These are phyloP conservation scores for Auriscalpium microsporum DNA, from an alignment of 768 basidiomycete genomes.

Conservation along the genomic window DNA sequence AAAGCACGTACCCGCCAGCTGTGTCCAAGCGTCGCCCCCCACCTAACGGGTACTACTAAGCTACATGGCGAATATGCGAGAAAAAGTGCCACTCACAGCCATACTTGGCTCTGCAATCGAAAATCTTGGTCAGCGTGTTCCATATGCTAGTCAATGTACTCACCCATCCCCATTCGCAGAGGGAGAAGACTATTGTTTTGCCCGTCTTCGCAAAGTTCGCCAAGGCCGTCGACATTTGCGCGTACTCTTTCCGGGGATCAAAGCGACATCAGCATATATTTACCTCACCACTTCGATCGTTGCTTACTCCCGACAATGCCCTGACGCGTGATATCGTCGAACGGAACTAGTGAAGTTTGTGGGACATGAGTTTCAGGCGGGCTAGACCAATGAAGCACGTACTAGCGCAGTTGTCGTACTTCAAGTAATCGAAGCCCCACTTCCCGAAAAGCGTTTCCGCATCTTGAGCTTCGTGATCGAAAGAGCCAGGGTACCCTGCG, in stretches of 20 bases:
- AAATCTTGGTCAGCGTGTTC: neutral
- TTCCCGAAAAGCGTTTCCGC: conserved; percentile 33
- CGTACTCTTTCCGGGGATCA: conserved; percentile 34
- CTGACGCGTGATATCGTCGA: conserved; percentile 44
- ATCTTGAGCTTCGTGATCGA: conserved; percentile 49
- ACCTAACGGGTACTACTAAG: conserved; percentile 50
- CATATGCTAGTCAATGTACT: neutral
- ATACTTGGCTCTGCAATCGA: conserved; percentile 14
- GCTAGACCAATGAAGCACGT: conserved; percentile 8
- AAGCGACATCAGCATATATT: conserved; percentile 1
- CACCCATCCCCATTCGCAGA: conserved; percentile 65
- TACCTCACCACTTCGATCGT: neutral
- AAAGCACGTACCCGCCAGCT: conserved; percentile 47
- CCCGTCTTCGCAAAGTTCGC: conserved; percentile 36
- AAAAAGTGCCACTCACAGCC: neutral
- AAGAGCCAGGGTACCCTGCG: conserved; percentile 56
- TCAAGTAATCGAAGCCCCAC: conserved; percentile 61
- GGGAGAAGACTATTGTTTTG: conserved; percentile 47
- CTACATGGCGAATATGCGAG: neutral
- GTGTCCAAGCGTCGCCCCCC: conserved; percentile 53
- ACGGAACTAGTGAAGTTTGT: conserved; percentile 34
- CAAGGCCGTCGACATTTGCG: conserved; percentile 55
- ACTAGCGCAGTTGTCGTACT: conserved; percentile 63
- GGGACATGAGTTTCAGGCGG: neutral
- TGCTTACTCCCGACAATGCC: conserved; percentile 48